These are phyloP conservation scores for Pilatotrama ljubarskyi DNA, from an alignment of 768 basidiomycete species.

Conservation along the genomic window DNA sequence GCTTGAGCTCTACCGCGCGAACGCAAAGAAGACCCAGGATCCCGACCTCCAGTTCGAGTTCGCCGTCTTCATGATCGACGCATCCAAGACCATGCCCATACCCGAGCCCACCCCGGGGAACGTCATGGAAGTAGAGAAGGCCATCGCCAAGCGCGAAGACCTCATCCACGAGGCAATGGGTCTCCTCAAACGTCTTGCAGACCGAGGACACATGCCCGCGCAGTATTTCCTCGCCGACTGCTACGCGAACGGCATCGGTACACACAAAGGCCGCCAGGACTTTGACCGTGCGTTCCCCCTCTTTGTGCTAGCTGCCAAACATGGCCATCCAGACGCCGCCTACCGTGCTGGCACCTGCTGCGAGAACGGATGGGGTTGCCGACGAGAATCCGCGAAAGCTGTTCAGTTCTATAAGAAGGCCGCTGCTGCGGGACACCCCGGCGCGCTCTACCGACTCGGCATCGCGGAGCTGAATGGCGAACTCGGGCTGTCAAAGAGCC, in stretches of 20 bases:
- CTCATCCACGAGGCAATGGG: conserved; percentile 85
- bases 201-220: conserved; percentile 89
- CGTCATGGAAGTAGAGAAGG: conserved; percentile 78
- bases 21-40: conserved; percentile 98
- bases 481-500: conserved; percentile 79
- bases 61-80: conserved; percentile 98
- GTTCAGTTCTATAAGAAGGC: conserved; percentile 93
- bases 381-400: conserved; percentile 89
- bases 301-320: conserved; percentile 95
- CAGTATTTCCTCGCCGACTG: conserved; percentile 99
- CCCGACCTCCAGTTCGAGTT: conserved; percentile 98
- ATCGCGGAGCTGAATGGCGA: conserved; percentile 97
- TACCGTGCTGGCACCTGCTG: conserved; percentile 97
- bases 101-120: conserved; percentile 70
- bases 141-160: conserved; percentile 80
- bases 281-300: conserved; percentile 97
- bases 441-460: conserved; percentile 95
- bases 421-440: conserved; percentile 86
- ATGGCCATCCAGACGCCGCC: conserved; percentile 92
- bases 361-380: conserved; percentile 98
- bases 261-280: conserved; percentile 86
- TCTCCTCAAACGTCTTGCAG: conserved; percentile 88
- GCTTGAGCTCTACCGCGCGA: conserved; percentile 93
- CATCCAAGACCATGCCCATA: conserved; percentile 85
- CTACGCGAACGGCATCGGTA: conserved; percentile 97